phyloP scores from a whole-genome alignment of 768 basidiomycete species.

The Tulasnella sp. region DNA sequence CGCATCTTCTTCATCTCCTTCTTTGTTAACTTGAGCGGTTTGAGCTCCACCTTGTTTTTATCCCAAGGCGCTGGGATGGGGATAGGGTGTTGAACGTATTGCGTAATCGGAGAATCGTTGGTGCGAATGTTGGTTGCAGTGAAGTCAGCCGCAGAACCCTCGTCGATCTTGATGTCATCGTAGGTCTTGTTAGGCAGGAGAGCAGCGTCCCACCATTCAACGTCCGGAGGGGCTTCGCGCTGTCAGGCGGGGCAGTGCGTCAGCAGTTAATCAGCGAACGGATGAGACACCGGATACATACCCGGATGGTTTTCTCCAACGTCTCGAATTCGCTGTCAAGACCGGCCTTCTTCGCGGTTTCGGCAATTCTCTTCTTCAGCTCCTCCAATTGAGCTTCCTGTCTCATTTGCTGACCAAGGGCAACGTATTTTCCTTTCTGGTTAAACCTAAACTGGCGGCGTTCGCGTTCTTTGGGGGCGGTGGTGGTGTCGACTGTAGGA shows the following conservation, averaged over 20 bases:
- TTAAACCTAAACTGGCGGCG: conserved; percentile 80
- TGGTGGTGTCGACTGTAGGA: conserved; percentile 27
- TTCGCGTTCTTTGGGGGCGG: conserved; percentile 63
- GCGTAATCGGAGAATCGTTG: conserved; percentile 69
- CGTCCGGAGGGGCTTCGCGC: conserved; percentile 80
- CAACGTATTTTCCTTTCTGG: conserved; percentile 77
- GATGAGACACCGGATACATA: conserved; percentile 36
- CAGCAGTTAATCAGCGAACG: not conserved
- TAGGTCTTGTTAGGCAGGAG: conserved; percentile 78
- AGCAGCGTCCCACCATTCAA: conserved; percentile 97
- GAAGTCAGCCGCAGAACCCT: conserved; percentile 49
- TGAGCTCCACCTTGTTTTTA: conserved; percentile 70
- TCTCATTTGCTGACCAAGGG: conserved; percentile 44
- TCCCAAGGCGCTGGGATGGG: conserved; percentile 89
- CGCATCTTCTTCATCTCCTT: conserved; percentile 99
- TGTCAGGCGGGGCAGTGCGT: conserved; percentile 35
- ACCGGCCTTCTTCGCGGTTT: conserved; percentile 88
- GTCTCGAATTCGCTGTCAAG: conserved; percentile 89
- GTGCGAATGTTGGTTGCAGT: conserved; percentile 51
- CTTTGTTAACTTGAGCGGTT: conserved; percentile 88
- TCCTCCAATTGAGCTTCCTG: conserved; percentile 75
- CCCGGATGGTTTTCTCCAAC: conserved; percentile 84
- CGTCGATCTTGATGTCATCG: conserved; percentile 52
- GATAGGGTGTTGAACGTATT: conserved; percentile 95
- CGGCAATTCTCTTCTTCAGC: conserved; percentile 88